Conservation (phyloP, 495 filamentous ascomycete species). For the Aspergillus nanangensis region DNA sequence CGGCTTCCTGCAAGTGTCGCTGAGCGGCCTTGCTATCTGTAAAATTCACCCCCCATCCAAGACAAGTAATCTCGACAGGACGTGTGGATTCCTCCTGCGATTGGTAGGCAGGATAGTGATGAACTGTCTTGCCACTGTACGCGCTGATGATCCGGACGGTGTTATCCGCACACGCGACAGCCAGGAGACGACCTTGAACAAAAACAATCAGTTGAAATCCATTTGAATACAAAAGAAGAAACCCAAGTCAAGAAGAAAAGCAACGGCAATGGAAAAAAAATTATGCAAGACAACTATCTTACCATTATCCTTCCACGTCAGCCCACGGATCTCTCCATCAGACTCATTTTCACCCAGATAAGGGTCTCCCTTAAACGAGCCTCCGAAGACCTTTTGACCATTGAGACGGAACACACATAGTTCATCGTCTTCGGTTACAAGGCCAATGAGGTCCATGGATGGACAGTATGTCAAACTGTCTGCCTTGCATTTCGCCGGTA, state of each 20-base stretch:
- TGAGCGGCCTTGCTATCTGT: constrained; percentile 50
- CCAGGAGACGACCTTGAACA: constrained; percentile 60
- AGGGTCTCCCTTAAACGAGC: constrained; percentile 42
- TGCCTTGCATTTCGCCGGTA: constrained; percentile 51
- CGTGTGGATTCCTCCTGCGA: constrained; percentile 23
- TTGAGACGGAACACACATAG: constrained; percentile 64
- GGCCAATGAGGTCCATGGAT: constrained; percentile 72
- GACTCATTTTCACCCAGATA: constrained; percentile 45
- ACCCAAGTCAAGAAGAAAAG: background rate
- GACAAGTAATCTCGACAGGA: constrained; percentile 48
- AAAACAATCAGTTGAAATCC: constrained; percentile 2
- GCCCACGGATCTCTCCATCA: constrained; percentile 46
- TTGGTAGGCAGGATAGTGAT: constrained; percentile 50
- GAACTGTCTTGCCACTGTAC: constrained; percentile 73
- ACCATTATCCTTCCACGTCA: constrained; percentile 83
- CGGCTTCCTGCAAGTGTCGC: constrained; percentile 35
- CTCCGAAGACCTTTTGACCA: constrained; percentile 64
- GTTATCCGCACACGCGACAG: constrained; percentile 72
- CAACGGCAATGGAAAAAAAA: background rate
- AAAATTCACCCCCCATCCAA: constrained; percentile 72
- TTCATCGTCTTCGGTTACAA: constrained; percentile 61
- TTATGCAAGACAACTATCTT: constrained; percentile 15
- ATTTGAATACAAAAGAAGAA: background rate
- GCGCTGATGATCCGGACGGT: constrained; percentile 66
- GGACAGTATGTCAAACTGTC: constrained; percentile 69